A percentile compares a stretch with the other conserved stretches of the same genome.
Evolutionary conservation across 306 rosid genomes (phyloP).

Genomic region (Inga laurina): DNA sequence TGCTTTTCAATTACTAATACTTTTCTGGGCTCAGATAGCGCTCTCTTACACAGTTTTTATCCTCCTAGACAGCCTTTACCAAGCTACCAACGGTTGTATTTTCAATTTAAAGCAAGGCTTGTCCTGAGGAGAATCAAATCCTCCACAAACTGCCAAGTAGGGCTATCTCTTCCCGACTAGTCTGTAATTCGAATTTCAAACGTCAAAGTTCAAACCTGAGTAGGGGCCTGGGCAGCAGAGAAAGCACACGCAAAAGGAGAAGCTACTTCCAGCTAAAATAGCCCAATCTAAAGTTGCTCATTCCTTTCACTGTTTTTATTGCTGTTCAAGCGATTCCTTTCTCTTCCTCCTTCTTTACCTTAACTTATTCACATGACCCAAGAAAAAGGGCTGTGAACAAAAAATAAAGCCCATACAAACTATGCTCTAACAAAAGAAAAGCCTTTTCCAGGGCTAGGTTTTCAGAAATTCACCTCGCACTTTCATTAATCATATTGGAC

Average conservation of each 20-base stretch:
- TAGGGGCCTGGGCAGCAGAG: background rate
- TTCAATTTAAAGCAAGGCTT: conserved; percentile 7
- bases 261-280: background rate
- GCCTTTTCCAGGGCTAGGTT: background rate
- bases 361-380: background rate
- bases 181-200: background rate
- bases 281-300: background rate
- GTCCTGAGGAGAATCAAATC: background rate
- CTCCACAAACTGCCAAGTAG: background rate
- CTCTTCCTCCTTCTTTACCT: background rate
- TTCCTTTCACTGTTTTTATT: background rate
- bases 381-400: background rate
- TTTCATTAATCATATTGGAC: background rate
- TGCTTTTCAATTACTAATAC: background rate
- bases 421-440: background rate
- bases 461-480: background rate
- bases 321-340: background rate
- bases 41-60: background rate
- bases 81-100: background rate
- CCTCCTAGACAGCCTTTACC: background rate
- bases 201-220: background rate
- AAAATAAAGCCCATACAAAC: background rate
- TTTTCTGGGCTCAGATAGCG: background rate
- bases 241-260: background rate
- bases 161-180: background rate